Evolutionary conservation across 352 stramenopile species (phyloP).

Genomic region (Elongisporangium prolatum): DNA sequence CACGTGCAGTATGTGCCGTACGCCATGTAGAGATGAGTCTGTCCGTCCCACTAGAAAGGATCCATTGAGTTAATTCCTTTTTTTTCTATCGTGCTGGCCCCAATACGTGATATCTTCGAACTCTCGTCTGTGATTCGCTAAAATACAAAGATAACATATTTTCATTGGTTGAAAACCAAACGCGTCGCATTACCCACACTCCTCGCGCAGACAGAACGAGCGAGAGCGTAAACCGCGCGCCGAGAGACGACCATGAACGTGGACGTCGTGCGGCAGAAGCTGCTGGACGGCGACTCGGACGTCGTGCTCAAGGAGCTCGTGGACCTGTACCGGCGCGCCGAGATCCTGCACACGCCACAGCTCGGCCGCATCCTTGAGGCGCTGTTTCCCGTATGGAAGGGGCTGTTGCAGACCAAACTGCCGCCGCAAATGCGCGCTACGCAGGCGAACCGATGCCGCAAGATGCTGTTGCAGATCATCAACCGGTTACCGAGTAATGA

Average conservation of each 20-base stretch:
- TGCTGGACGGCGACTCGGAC: constrained; percentile 72
- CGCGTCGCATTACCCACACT: constrained; percentile 6
- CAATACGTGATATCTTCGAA: constrained; percentile 1
- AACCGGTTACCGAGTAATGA: constrained; percentile 95
- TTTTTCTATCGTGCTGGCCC: background rate
- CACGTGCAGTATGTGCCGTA: constrained; percentile 65
- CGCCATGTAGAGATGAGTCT: constrained; percentile 4
- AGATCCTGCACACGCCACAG: constrained; percentile 88
- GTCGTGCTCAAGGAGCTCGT: constrained; percentile 79
- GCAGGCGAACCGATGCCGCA: constrained; percentile 85
- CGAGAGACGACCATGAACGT: constrained; percentile 71
- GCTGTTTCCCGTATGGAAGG: constrained; percentile 89
- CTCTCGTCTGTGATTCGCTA: constrained; percentile 9
- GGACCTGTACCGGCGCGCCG: constrained; percentile 81
- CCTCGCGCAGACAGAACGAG: constrained; percentile 5
- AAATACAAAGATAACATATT: constrained; percentile 1
- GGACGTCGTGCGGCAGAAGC: constrained; percentile 81
- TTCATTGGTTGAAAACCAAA: constrained; percentile 14
- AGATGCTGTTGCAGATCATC: constrained; percentile 93
- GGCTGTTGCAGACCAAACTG: constrained; percentile 74
- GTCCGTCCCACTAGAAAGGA: background rate
- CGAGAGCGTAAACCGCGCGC: constrained; percentile 15
- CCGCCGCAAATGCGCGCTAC: constrained; percentile 73
- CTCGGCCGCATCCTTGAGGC: constrained; percentile 88
- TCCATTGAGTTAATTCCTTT: constrained; percentile 1